phyloP scores from a whole-genome alignment of 2,329 filamentous ascomycete genomes.

The Colletotrichum tamarilloi region DNA sequence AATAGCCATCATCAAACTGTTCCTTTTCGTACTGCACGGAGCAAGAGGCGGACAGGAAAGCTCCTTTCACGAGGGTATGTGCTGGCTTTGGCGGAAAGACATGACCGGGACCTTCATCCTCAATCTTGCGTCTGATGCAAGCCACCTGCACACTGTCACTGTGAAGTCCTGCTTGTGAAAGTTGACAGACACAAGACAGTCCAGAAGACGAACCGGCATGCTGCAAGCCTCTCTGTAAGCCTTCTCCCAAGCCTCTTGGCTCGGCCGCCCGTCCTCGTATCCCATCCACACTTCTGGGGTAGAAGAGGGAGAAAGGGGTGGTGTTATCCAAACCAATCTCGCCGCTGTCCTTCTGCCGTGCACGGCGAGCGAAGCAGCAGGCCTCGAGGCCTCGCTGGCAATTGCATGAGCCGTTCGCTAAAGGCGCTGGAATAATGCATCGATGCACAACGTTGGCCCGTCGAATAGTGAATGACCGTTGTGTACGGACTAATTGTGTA shows the following conservation, averaged over 20 bases:
- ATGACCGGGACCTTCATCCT: not conserved
- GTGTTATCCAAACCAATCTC: conserved; percentile 27
- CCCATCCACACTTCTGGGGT: not conserved
- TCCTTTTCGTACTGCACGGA: not conserved
- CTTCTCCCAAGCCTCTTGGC: conserved; percentile 30
- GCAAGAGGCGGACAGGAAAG: not conserved
- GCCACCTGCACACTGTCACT: conserved; percentile 9
- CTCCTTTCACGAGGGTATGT: not conserved
- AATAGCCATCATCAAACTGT: not conserved
- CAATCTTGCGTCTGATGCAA: conserved; percentile 22
- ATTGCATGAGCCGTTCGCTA: not conserved
- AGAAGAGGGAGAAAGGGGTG: conserved; percentile 10
- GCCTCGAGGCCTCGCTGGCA: not conserved
- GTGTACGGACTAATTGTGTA: not conserved
- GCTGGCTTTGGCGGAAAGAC: not conserved
- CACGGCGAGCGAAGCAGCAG: conserved; percentile 7
- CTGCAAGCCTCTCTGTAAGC: conserved; percentile 30
- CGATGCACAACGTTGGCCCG: not conserved
- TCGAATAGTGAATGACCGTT: not conserved
- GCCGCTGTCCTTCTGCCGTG: not conserved
- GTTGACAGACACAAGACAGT: conserved; percentile 1
- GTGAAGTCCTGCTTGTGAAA: not conserved
- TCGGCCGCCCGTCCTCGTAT: conserved; percentile 30
- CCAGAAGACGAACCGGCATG: conserved; percentile 11
- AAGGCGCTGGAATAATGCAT: not conserved